phyloP scores from a whole-genome alignment of 2,329 filamentous ascomycete genomes.

The Cladobotryum mycophilum region DNA sequence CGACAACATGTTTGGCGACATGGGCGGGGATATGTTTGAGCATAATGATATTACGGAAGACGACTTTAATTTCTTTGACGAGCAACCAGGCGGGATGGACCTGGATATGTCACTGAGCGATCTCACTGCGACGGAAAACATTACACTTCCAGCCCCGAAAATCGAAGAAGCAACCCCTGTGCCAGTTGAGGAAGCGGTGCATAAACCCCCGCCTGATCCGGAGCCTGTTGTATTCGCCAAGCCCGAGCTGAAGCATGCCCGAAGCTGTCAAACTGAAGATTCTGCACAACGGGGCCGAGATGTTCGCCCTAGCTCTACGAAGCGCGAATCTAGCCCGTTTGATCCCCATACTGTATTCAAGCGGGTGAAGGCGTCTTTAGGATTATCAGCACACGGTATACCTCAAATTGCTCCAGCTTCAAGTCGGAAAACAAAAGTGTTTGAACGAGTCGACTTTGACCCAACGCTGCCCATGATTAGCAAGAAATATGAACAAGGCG shows the following conservation, averaged over 20 bases:
- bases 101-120: constrained; percentile 28
- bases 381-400: constrained; percentile 13
- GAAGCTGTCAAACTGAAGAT: constrained; percentile 46
- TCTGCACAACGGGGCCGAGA: constrained; percentile 24
- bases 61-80: constrained; percentile 80
- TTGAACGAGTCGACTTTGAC: constrained; percentile 50
- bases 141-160: constrained; percentile 12
- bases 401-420: constrained; percentile 17
- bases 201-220: constrained; percentile 13
- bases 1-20: constrained; percentile 61
- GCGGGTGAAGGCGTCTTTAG: constrained; percentile 45
- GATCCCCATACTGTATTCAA: constrained; percentile 54
- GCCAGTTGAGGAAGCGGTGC: constrained; percentile 8
- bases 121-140: constrained; percentile 12
- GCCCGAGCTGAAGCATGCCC: constrained; percentile 52
- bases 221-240: constrained; percentile 47
- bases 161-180: constrained; percentile 14
- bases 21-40: constrained; percentile 65
- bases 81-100: constrained; percentile 41
- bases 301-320: constrained; percentile 29
- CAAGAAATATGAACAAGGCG: constrained; percentile 53
- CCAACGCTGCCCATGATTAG: constrained; percentile 47
- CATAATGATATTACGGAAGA: constrained; percentile 72
- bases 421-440: constrained; percentile 40
- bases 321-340: constrained; percentile 52